Percentiles rank a stretch among this genome's conserved stretches.
Conservation (phyloP, 805 yeast genomes). For the Starmerella cellae region DNA sequence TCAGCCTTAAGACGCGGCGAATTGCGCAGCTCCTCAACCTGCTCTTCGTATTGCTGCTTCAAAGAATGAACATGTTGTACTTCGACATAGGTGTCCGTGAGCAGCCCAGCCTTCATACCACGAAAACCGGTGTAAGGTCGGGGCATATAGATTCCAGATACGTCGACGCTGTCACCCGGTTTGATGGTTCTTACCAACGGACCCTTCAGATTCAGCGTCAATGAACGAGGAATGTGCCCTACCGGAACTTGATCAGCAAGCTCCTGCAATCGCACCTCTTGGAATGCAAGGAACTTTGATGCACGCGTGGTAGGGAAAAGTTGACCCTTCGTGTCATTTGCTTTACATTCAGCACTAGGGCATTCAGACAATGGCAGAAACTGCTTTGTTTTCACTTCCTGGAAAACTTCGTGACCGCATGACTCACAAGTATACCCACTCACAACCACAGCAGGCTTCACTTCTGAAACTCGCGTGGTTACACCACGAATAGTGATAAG, state of each 20-base stretch:
- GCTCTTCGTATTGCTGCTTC: conserved; percentile 65
- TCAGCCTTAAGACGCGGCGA: conserved; percentile 38
- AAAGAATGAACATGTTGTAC: conserved; percentile 79
- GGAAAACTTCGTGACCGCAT: conserved; percentile 94
- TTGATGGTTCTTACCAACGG: conserved; percentile 70
- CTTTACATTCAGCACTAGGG: conserved; percentile 62
- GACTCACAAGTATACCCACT: conserved; percentile 95
- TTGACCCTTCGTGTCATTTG: conserved; percentile 76
- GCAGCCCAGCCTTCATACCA: conserved; percentile 81
- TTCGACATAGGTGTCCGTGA: conserved; percentile 87
- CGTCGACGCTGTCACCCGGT: conserved; percentile 93
- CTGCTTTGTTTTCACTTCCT: conserved; percentile 73
- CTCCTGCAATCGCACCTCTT: conserved; percentile 90
- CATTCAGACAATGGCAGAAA: conserved; percentile 85
- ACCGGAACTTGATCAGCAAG: conserved; percentile 93
- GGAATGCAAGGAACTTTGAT: conserved; percentile 87
- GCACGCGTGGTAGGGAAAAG: conserved; percentile 89
- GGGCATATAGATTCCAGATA: conserved; percentile 85
- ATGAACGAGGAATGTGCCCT: conserved; percentile 88
- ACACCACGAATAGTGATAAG: conserved; percentile 86
- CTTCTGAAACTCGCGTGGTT: conserved; percentile 90
- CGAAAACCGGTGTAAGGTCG: conserved; percentile 90
- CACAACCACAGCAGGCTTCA: conserved; percentile 80
- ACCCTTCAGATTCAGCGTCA: conserved; percentile 82
- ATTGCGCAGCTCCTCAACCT: conserved; percentile 32